These are phyloP conservation scores for Ehretia macrophylla DNA, from an alignment of 257 asterid species.

Conservation along the genomic window DNA sequence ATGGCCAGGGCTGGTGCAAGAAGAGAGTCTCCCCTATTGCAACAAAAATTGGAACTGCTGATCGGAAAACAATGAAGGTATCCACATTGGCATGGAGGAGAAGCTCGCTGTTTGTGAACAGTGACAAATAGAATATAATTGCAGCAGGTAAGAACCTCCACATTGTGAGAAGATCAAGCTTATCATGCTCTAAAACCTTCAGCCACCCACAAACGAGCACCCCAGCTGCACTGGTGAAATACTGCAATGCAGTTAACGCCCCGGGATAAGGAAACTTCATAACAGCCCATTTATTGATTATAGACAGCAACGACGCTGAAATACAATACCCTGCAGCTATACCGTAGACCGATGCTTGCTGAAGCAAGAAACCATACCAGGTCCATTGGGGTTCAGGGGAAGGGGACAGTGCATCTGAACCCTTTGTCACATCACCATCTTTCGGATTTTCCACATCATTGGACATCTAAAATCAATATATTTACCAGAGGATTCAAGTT, in stretches of 20 bases:
- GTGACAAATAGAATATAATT: conserved; percentile 70
- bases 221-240: conserved; percentile 81
- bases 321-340: conserved; percentile 90
- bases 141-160: conserved; percentile 98
- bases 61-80: conserved; percentile 86
- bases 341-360: conserved; percentile 76
- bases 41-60: conserved; percentile 90
- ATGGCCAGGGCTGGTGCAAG: conserved; percentile 95
- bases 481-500: not conserved
- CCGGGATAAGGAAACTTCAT: conserved; percentile 98
- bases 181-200: conserved; percentile 66
- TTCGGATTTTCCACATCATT: conserved; percentile 67
- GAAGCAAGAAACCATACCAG: conserved; percentile 52
- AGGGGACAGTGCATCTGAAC: conserved; percentile 24
- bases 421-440: conserved; percentile 25
- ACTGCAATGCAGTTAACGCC: conserved; percentile 87
- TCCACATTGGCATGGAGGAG: conserved; percentile 96
- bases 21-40: conserved; percentile 86
- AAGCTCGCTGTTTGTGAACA: conserved; percentile 89
- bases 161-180: conserved; percentile 71
- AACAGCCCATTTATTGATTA: conserved; percentile 95
- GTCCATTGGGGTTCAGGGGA: conserved; percentile 29
- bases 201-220: conserved; percentile 73
- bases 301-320: conserved; percentile 80
- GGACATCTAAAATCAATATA: conserved; percentile 45